phyloP scores from a whole-genome alignment of 495 filamentous ascomycete genomes.

The Penicillium soppii region DNA sequence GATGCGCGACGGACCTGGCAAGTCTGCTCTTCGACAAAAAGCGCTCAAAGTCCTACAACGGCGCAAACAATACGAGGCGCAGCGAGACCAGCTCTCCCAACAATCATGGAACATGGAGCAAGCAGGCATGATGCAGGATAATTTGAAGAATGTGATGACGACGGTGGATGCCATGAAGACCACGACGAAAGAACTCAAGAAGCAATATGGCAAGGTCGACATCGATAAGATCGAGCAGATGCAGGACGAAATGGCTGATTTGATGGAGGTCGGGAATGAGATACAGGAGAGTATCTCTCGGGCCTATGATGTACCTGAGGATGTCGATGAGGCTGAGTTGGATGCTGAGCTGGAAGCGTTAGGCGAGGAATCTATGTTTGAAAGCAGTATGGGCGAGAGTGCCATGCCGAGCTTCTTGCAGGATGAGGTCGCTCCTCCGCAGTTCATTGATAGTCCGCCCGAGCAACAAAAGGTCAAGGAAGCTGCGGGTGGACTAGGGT shows the following conservation, averaged over 20 bases:
- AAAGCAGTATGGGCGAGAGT: slow-evolving; percentile 55
- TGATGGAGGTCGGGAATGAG: slow-evolving; percentile 97
- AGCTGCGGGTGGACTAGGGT: slow-evolving; percentile 43
- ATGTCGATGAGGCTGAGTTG: slow-evolving; percentile 96
- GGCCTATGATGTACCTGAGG: slow-evolving; percentile 94
- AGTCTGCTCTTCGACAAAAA: slow-evolving; percentile 88
- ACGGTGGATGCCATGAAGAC: slow-evolving; percentile 97
- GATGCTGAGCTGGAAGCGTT: slow-evolving; percentile 96
- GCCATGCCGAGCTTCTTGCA: slow-evolving; percentile 83
- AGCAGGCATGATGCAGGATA: slow-evolving; percentile 98
- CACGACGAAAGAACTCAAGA: slow-evolving; percentile 87
- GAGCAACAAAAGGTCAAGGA: slow-evolving; percentile 77
- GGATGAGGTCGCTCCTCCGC: slow-evolving; percentile 74
- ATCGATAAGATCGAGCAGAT: slow-evolving; percentile 96
- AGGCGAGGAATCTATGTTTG: slow-evolving; percentile 83
- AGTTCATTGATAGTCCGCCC: slow-evolving; percentile 84
- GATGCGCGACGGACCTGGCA: slow-evolving; percentile 96
- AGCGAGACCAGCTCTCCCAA: slow-evolving; percentile 91
- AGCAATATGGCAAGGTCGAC: slow-evolving; percentile 96
- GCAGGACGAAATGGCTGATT: slow-evolving; percentile 98
- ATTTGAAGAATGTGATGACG: slow-evolving; percentile 97
- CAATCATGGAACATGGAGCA: slow-evolving; percentile 99
- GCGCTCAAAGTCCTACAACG: slow-evolving; percentile 93
- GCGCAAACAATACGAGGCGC: slow-evolving; percentile 92
- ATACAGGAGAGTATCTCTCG: slow-evolving; percentile 95